Evolutionary conservation across 2,329 filamentous ascomycete species (phyloP).

Genomic region (Diaporthe citriasiana): DNA sequence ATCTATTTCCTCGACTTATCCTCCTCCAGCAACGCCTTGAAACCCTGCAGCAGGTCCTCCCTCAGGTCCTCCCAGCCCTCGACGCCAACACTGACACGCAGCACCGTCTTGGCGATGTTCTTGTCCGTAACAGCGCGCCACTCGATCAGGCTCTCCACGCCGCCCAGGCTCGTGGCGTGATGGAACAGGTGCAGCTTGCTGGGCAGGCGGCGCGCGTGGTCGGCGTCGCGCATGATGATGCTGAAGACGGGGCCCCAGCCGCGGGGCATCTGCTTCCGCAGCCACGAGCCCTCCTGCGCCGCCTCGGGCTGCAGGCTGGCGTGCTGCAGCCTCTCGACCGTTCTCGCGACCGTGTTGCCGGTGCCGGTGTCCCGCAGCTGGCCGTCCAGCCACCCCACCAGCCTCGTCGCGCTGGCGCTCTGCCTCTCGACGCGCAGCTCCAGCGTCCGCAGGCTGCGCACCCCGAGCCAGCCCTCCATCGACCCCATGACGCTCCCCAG

Average conservation of each 20-base stretch:
- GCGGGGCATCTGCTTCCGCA: conserved; percentile 88
- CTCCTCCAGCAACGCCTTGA: conserved; percentile 66
- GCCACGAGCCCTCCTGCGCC: conserved; percentile 75
- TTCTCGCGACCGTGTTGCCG: conserved; percentile 60
- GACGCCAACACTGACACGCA: conserved; percentile 88
- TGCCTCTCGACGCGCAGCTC: conserved; percentile 86
- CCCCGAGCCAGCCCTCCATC: conserved; percentile 92
- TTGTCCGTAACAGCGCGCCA: conserved; percentile 93
- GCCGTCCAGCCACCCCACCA: conserved; percentile 80
- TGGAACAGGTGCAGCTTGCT: conserved; percentile 87
- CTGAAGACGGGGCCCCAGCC: conserved; percentile 93
- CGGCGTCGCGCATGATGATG: conserved; percentile 73
- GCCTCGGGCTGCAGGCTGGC: conserved; percentile 82
- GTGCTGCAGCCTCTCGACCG: conserved; percentile 77
- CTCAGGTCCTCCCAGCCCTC: conserved; percentile 89
- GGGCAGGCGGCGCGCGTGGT: conserved; percentile 77
- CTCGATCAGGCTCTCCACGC: conserved; percentile 96
- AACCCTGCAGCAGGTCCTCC: conserved; percentile 78
- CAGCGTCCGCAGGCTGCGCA: conserved; percentile 87
- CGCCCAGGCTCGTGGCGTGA: conserved; percentile 93
- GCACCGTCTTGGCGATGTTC: conserved; percentile 76
- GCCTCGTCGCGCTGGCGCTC: conserved; percentile 75
- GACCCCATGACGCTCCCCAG: conserved; percentile 90
- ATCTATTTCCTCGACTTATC: conserved; percentile 34
- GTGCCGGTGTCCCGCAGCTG: conserved; percentile 55